Evolutionary conservation across 1,139 yeast species (phyloP).

Genomic region (Suhomyces yuchorum): DNA sequence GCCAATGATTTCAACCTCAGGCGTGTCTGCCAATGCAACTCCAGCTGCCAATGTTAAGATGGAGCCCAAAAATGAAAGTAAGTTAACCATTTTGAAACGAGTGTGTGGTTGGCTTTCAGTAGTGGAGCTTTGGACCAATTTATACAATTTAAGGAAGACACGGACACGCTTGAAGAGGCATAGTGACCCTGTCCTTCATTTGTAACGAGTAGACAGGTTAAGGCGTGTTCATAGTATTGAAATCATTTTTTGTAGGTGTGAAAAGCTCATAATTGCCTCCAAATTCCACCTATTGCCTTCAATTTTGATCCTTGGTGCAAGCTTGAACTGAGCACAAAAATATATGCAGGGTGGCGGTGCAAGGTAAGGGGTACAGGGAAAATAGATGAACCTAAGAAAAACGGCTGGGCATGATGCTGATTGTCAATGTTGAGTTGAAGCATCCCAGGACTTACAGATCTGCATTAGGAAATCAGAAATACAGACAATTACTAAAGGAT

Average conservation of each 20-base stretch:
- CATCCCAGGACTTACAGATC: no score
- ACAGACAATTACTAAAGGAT: no score
- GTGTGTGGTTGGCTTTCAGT: not conserved
- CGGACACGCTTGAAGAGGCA: constrained; percentile 12
- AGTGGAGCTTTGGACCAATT: constrained; percentile 3
- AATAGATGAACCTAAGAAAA: not conserved
- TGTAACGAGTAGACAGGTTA: constrained; percentile 11
- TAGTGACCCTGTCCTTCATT: constrained; percentile 7
- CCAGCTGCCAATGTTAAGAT: constrained; percentile 7
- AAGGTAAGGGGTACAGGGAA: constrained; percentile 8
- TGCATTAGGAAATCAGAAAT: no score
- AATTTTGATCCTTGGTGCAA: constrained; percentile 14
- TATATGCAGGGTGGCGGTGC: constrained; percentile 12
- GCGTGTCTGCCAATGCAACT: constrained; percentile 19
- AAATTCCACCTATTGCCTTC: not conserved
- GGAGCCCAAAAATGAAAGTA: constrained; percentile 5
- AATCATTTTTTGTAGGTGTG: not conserved
- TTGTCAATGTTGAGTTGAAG: not conserved
- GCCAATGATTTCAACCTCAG: constrained; percentile 47
- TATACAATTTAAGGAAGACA: constrained; percentile 7
- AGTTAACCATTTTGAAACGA: constrained; percentile 9
- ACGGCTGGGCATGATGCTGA: not conserved
- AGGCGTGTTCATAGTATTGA: constrained; percentile 4
- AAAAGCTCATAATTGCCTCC: constrained; percentile 9
- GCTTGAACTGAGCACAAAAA: not conserved